Evolutionary conservation across 2,329 filamentous ascomycete genomes (phyloP), one percentile per base, ranked within the genome.

Genomic region (Kalmusia sp.): DNA sequence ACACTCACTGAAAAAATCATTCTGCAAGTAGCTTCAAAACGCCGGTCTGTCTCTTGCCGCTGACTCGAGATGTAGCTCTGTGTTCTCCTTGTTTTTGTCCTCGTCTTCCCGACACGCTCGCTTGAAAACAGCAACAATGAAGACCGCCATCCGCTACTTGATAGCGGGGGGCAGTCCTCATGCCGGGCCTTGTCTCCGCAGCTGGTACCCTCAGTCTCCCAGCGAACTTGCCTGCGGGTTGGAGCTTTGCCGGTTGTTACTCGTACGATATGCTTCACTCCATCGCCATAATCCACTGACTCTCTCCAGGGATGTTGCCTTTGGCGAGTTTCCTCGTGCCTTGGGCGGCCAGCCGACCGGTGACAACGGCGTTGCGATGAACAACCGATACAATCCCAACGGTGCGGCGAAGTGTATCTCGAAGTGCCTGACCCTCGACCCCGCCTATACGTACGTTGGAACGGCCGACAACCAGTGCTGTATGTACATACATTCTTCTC

Each of bases 231-330:
- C 43, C 46, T 7, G 40, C 50, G 4, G 56, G 53, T 6, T 63
- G 57, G 56, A 45, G 33, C n/a, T 63, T 58, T 50, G 51, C 56
- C 31, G 62, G 62, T 39, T 64, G 62, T 21, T 64, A 56, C 46
- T 34, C 44, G 62, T 62, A 44, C 11, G 43, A 21, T 8, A 15
- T 38, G 22, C n/a, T 34, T n/a, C 28, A 7, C 17, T 6, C 5
- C 28, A 19, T 1, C 39, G 4, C n/a, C 21, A 15, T 17, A 17
- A 24, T 15, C n/a, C 12, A 30, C 24, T 43, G 25, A 43, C 15
- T 2, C 24, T 19, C 19, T 22, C 19, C 19, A 35, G 15, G 31
- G 11, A 44, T 6, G 14, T 19, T 15, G 30, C 28, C 5, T 31
- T 45, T 21, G 8, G 12, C 25, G 22, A 25, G 28, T 33, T 12